Evolutionary conservation across 2,329 filamentous ascomycete species (phyloP).

Genomic region (Blastomyces gilchristii): DNA sequence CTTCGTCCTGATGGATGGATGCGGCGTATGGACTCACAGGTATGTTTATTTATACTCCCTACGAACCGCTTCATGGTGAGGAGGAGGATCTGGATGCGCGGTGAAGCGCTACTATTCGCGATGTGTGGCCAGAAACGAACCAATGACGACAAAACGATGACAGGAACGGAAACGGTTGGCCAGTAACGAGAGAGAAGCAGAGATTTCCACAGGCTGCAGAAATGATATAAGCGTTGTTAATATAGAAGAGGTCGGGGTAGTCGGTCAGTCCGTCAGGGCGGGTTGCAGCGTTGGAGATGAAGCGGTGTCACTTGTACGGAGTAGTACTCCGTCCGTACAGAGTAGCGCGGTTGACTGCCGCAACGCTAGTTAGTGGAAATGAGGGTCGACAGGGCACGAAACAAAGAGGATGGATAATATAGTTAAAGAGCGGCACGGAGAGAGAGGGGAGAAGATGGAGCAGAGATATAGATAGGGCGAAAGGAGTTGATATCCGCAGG

Average conservation of each 20-base stretch:
- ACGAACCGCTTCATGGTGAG: constrained; percentile 30
- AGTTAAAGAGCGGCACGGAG: too few species aligned
- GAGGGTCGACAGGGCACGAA: neutral
- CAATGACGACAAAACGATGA: neutral
- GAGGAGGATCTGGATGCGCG: neutral
- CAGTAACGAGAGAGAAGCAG: neutral
- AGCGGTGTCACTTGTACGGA: neutral
- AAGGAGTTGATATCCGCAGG: too few species aligned
- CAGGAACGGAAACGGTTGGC: neutral
- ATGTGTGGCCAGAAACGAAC: neutral
- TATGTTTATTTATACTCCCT: constrained; percentile 24
- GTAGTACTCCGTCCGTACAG: too few species aligned
- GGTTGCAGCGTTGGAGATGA: neutral
- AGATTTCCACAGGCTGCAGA: neutral
- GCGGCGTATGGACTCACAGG: constrained; percentile 20
- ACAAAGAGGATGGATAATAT: neutral
- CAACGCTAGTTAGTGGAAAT: neutral
- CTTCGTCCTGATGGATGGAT: too few species aligned
- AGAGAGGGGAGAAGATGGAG: too few species aligned
- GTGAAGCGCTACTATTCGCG: neutral
- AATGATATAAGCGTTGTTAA: too few species aligned
- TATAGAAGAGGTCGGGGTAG: too few species aligned
- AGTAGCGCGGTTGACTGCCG: neutral
- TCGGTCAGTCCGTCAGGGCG: too few species aligned
- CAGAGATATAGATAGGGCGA: too few species aligned